phyloP scores from a whole-genome alignment of 345 rosid species.

The Anacardium occidentale region DNA sequence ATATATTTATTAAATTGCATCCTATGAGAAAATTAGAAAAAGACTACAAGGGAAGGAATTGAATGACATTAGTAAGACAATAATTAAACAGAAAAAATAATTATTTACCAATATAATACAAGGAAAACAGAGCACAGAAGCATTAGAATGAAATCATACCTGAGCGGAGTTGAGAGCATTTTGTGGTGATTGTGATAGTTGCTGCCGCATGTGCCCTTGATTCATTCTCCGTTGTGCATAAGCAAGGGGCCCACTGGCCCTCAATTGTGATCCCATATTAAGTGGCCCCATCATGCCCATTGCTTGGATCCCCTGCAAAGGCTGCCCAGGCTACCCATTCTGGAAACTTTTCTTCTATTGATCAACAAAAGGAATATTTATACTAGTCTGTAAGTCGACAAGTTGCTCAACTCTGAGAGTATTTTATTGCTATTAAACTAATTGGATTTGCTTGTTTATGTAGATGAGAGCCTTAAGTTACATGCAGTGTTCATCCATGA shows the following conservation, averaged over 20 bases:
- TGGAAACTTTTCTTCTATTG: too few species aligned
- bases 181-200: constrained; percentile 71
- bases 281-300: constrained; percentile 77
- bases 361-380: too few species aligned
- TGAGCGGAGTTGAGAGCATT: constrained; percentile 61
- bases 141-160: constrained; percentile 39
- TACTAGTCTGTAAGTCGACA: too few species aligned
- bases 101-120: neutral
- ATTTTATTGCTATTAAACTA: too few species aligned
- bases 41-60: too few species aligned
- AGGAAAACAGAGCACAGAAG: neutral
- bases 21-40: neutral
- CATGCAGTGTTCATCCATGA: too few species aligned
- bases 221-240: constrained; percentile 70
- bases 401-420: too few species aligned
- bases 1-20: neutral
- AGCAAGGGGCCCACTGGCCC: constrained; percentile 54
- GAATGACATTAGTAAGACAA: too few species aligned
- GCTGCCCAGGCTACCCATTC: constrained; percentile 70
- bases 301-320: constrained; percentile 82
- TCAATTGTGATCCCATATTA: constrained; percentile 64
- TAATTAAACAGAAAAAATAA: too few species aligned
- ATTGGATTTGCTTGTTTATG: too few species aligned
- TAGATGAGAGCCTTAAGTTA: too few species aligned
- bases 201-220: constrained; percentile 72